Conservation (phyloP, 2,329 filamentous ascomycete genomes). For the Pseudonectria foliicola region DNA sequence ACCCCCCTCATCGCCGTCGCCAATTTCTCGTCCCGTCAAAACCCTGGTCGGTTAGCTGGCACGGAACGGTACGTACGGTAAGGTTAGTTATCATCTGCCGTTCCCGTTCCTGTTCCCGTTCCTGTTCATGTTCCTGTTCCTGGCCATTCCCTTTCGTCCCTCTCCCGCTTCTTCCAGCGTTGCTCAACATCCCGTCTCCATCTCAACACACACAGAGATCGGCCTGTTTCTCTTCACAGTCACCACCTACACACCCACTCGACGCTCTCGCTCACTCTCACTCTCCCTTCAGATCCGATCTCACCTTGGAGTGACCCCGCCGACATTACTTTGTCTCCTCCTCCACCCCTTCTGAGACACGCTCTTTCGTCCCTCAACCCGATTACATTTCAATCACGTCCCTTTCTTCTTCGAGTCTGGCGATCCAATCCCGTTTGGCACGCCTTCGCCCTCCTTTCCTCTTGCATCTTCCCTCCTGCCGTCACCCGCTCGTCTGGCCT, state of each 20-base stretch:
- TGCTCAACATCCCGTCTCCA: background rate
- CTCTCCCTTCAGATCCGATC: constrained; percentile 18
- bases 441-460: constrained; percentile 10
- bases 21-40: constrained; percentile 21
- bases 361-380: constrained; percentile 14
- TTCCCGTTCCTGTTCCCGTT: constrained; percentile 9
- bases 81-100: too few species aligned
- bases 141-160: background rate
- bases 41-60: constrained; percentile 12
- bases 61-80: constrained; percentile 6
- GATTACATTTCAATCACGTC: constrained; percentile 1
- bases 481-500: too few species aligned
- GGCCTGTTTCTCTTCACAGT: constrained; percentile 10
- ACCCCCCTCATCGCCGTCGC: constrained; percentile 21
- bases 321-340: constrained; percentile 14
- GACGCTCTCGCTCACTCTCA: constrained; percentile 5
- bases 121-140: constrained; percentile 7
- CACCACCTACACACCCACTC: constrained; percentile 4
- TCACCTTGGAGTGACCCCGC: constrained; percentile 10
- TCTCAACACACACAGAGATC: constrained; percentile 2
- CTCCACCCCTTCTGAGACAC: constrained; percentile 19
- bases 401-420: too few species aligned
- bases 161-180: background rate
- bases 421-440: too few species aligned
- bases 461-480: constrained; percentile 8